Evolutionary conservation across 2,329 filamentous ascomycete genomes (phyloP), one percentile per base, ranked within the genome.

Genomic region (Monosporascus cannonballus): DNA sequence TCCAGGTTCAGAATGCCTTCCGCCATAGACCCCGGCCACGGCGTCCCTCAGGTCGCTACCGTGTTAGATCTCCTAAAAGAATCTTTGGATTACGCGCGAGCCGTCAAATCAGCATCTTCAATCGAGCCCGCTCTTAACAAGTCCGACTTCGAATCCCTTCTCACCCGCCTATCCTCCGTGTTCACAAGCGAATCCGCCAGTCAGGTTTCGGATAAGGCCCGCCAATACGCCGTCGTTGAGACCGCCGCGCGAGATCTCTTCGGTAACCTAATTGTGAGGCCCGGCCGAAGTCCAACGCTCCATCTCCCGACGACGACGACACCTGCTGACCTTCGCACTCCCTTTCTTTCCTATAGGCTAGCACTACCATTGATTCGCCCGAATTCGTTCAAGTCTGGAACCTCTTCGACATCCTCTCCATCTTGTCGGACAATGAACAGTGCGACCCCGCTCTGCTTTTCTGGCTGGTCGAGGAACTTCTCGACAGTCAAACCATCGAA

Each of bases 401-500:
- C 66, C 77, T 99, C 5, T 81, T 99, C 53, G 95, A 99, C 66
- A 84, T 97, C 42, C 77, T 96, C n/a, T 87, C 89, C 1, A 85
- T 95, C 38, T 84, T 96, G 56, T 92, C 90, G 55, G 93, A 96
- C 65, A 83, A 86, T 66, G 87, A 86, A 76, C 79, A 79, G 73
- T 85, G 76, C 67, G 91, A 96, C 58, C 84, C 90, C 0, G 88
- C 87, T 18, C 76, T 99, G 8, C 79, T 94, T 7, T 91, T 96
- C 64, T 92, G 89, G 81, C 82, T 99, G 17, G 85, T 96, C 20
- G 94, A 99, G 68, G 94, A 97, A 70, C 81, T 99, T 1, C 79
- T 99, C 25, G 95, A 99, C 69, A 96, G 91, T 64, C 93, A 99
- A 69, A 96, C 92, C 0, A 96, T 96, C 42, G 82, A 90, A 24